phyloP scores from a whole-genome alignment of 2,329 filamentous ascomycete genomes.

The Colletotrichum melonis region DNA sequence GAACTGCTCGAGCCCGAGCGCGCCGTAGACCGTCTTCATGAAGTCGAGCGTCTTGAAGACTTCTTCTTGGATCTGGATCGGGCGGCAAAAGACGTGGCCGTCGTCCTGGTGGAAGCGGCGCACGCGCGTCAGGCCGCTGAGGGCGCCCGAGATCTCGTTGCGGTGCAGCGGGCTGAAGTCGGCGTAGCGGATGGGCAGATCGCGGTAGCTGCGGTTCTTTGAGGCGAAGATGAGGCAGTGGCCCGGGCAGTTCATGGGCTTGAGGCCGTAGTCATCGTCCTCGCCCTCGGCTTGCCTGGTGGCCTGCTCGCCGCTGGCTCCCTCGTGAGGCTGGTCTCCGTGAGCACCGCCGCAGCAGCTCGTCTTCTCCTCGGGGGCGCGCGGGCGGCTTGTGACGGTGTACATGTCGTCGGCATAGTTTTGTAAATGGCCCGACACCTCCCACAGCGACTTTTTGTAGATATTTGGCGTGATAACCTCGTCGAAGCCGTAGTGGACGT shows the following conservation, averaged over 20 bases:
- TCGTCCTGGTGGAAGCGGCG: slow-evolving; percentile 92
- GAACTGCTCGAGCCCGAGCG: slow-evolving; percentile 78
- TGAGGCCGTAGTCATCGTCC: slow-evolving; percentile 81
- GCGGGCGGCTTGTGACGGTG: slow-evolving; percentile 71
- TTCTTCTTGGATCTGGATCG: slow-evolving; percentile 78
- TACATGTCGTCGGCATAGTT: slow-evolving; percentile 97
- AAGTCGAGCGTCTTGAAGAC: slow-evolving; percentile 81
- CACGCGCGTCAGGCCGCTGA: slow-evolving; percentile 86
- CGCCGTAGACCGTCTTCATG: slow-evolving; percentile 77
- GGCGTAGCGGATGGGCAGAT: slow-evolving; percentile 85
- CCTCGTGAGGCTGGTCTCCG: slow-evolving; percentile 29
- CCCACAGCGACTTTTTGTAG: slow-evolving; percentile 90
- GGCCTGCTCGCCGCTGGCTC: slow-evolving; percentile 31
- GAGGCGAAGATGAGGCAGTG: slow-evolving; percentile 88
- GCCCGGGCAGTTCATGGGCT: slow-evolving; percentile 94
- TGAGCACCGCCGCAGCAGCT: slow-evolving; percentile 47
- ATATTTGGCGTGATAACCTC: slow-evolving; percentile 92
- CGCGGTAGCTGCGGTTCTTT: slow-evolving; percentile 78
- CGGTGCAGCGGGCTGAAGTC: slow-evolving; percentile 90
- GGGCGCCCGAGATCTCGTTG: slow-evolving; percentile 84
- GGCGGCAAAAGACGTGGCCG: slow-evolving; percentile 89
- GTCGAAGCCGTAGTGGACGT: slow-evolving; percentile 85
- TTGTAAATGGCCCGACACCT: slow-evolving; percentile 86
- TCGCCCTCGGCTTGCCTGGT: slow-evolving; percentile 56
- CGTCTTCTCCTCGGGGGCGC: slow-evolving; percentile 24